Conservation (phyloP, 768 basidiomycete genomes). For the Termitomyces sp. region DNA sequence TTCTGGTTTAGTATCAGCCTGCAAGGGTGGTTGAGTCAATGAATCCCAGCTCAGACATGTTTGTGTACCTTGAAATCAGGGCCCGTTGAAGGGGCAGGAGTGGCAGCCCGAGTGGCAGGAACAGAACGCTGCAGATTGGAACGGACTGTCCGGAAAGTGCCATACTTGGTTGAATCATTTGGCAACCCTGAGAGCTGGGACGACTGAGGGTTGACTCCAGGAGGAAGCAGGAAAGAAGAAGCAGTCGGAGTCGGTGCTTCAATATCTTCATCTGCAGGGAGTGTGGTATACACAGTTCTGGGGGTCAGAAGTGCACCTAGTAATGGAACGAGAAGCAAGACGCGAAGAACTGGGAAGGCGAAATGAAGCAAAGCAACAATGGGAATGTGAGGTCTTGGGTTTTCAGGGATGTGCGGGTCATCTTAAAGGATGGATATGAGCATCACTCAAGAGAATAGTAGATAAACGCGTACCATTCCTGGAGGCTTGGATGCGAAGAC, state of each 20-base stretch:
- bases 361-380: slow-evolving; percentile 36
- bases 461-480: slow-evolving; percentile 28
- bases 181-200: slow-evolving; percentile 43
- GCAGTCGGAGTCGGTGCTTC: slow-evolving; percentile 41
- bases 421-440: slow-evolving; percentile 17
- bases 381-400: slow-evolving; percentile 25
- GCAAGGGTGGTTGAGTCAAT: slow-evolving; percentile 11
- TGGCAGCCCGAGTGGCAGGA: slow-evolving; percentile 54
- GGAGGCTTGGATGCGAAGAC: slow-evolving; percentile 35
- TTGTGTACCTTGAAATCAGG: slow-evolving; percentile 37
- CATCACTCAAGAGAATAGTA: slow-evolving; percentile 9
- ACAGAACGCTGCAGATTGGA: slow-evolving; percentile 52
- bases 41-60: neutral
- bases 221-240: slow-evolving; percentile 56
- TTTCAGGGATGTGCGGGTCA: slow-evolving; percentile 30
- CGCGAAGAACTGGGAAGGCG: slow-evolving; percentile 61
- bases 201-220: slow-evolving; percentile 40
- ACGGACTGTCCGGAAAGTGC: slow-evolving; percentile 61
- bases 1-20: slow-evolving; percentile 48
- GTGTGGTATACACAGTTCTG: slow-evolving; percentile 59
- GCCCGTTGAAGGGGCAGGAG: slow-evolving; percentile 41
- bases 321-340: slow-evolving; percentile 59
- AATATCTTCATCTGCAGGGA: slow-evolving; percentile 39
- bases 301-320: slow-evolving; percentile 63
- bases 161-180: slow-evolving; percentile 61